A percentile compares a stretch with the other conserved stretches of the same genome.
These are phyloP conservation scores for Suhomyces choctaworum DNA, from an alignment of 1,139 yeast genomes.

Conservation along the genomic window DNA sequence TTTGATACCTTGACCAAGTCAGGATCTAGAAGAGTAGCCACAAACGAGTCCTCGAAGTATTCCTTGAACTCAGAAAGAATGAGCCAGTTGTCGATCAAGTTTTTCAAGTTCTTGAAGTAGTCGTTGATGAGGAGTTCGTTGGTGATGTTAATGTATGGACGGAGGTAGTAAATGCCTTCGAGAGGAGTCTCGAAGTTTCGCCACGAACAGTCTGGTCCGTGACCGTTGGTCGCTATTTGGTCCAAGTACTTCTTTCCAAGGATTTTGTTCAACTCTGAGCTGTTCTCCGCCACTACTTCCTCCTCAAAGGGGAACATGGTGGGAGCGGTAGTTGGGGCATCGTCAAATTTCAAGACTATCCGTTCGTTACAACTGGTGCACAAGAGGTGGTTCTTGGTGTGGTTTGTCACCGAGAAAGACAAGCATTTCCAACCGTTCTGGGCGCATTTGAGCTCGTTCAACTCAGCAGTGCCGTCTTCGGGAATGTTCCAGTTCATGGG, in stretches of 20 bases:
- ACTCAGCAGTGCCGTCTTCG: conserved; percentile 5
- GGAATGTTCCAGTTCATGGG: conserved; percentile 42
- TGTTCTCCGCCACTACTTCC: conserved; percentile 7
- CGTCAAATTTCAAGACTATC: conserved; percentile 30
- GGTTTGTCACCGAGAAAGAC: conserved; percentile 25
- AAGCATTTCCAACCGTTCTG: conserved; percentile 46
- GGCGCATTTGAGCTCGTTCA: conserved; percentile 42
- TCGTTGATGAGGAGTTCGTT: conserved; percentile 28
- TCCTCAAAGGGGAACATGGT: conserved; percentile 11
- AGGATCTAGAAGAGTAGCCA: conserved; percentile 8
- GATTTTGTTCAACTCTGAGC: conserved; percentile 23
- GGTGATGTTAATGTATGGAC: conserved; percentile 37
- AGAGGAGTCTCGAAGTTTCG: conserved; percentile 37
- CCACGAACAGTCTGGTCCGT: conserved; percentile 40
- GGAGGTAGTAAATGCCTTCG: conserved; percentile 37
- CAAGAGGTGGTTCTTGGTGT: conserved; percentile 32
- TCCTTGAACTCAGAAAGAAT: conserved; percentile 19
- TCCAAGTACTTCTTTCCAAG: conserved; percentile 27
- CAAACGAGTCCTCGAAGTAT: conserved; percentile 14
- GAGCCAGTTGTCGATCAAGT: conserved; percentile 29
- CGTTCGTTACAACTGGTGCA: conserved; percentile 38
- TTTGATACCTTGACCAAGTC: conserved; percentile 30
- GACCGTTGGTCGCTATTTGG: conserved; percentile 30
- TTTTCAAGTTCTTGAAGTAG: conserved; percentile 31
- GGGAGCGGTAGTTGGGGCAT: background rate